Base-by-base conservation (phyloP, 2,329 filamentous ascomycete species). In the Mollisiaceae sp. region DNA sequence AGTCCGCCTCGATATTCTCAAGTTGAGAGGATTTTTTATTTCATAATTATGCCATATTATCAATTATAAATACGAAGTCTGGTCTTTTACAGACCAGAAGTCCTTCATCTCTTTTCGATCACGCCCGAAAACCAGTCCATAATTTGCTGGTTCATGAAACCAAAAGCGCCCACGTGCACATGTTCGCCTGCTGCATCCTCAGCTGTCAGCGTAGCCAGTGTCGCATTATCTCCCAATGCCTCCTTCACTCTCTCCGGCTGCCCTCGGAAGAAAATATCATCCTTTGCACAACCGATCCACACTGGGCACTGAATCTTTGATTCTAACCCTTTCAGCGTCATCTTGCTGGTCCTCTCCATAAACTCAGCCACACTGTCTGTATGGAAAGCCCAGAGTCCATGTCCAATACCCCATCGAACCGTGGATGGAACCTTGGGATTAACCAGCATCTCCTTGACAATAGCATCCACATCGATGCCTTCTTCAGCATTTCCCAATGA, bases 351-450 rank as follows among this genome's bases (percentile, higher is more conserved):
- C 27, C 52, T 35, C 11, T 36, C 52, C 52, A 55, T 8, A n/a
- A 32, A 55, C 1, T 55, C 35, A 12, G 11, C 15, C 15, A n/a
- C 52, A 55, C 12, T 35, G 36, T 35, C 20, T 14, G 24, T 55
- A 12, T 55, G 24, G 35, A 55, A 55, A 35, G 52, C 24, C 52
- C 52, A 55, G 8, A 55, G 52, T 20, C 52, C 52, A 38, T 55
- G 52, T 35, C 35, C 52, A 8, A 55, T 36, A 4, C 27, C 52
- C 52, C 52, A 55, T 55, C 27, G 32, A 24, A 36, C 35, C 27
- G 22, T 35, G 6, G 27, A 35, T 9, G 52, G 52, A 35, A 55
- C 27, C 12, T 36, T 22, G 6, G 27, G 24, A 35, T 38, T 36
- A 18, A n/a, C 8, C 52, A 55, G 22, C 45, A n/a, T 22, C 45